Evolutionary conservation across 768 basidiomycete species (phyloP), one percentile per base, ranked within the genome.

Genomic region (Mycena belliarum): DNA sequence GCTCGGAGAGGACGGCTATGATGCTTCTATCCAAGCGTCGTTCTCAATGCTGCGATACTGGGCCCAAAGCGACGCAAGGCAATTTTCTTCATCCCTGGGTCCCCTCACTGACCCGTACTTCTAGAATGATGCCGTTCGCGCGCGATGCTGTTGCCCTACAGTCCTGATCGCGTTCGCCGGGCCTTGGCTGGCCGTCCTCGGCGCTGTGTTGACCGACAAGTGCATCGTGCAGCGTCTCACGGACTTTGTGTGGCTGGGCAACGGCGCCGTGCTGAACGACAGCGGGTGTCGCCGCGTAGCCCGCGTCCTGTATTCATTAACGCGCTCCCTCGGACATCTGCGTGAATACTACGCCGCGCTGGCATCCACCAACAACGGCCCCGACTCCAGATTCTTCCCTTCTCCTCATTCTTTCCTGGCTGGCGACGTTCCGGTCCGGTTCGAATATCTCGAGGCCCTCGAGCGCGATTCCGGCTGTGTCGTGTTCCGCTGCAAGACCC

Each of bases 201-300:
- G 76, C n/a, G 70, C 58, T 23, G 59, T 76, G 7, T 24, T 70
- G 15, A 71, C 70, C 0, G 44, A 61, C 32, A 50, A 54, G 1
- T 65, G 66, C 41, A 59, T 77, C 12, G 65, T 73, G 21, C 73
- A 75, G 41, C 59, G 59, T n/a, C 70, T 76, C 16, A 75, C 72
- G 0, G 75, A 74, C 32, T 61, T 68, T 28, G 28, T 69, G 4
- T 73, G 69, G 67, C 10, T 72, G n/a, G 70, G 65, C 15, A 3
- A 18, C 20, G 51, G 26, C 14, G 57, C 64, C 41, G 42, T 49
- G 14, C 40, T 49, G 28, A 52, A 43, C 37, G 64, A 71, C 16
- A 16, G 63, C n/a, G 15, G 63, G 16, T 41, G 40, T 12, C 7
- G 15, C 41, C 63, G 49, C 33, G 52, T 69, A 44, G 66, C 63